These are phyloP conservation scores for Ganoderma meredithae DNA, from an alignment of 1,284 basidiomycete species.

Conservation along the genomic window DNA sequence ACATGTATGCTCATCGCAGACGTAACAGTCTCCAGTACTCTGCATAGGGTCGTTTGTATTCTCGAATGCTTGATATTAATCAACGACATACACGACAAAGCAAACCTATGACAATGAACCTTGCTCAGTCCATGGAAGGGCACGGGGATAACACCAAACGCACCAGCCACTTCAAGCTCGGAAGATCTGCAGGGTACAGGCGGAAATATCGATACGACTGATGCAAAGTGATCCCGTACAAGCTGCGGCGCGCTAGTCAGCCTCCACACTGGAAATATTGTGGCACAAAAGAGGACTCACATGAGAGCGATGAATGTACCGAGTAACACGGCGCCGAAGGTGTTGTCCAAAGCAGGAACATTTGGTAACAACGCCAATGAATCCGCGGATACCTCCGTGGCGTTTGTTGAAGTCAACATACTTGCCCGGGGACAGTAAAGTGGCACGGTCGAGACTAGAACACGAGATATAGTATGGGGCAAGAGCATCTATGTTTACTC, in stretches of 20 bases:
- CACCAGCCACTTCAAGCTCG: neutral
- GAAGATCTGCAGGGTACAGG: neutral
- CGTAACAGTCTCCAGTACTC: neutral
- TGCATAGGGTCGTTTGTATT: neutral
- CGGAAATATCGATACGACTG: neutral
- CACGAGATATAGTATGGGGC: neutral
- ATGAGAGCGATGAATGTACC: constrained; percentile 10
- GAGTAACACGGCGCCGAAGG: constrained; percentile 10
- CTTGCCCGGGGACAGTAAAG: neutral
- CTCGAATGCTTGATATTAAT: neutral
- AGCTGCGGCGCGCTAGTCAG: neutral
- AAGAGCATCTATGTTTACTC: neutral
- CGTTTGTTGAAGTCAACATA: neutral
- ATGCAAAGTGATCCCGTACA: constrained; percentile 1
- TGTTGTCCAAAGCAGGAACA: constrained; percentile 8
- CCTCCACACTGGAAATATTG: neutral
- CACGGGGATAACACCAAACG: neutral
- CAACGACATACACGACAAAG: neutral
- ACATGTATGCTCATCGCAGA: neutral
- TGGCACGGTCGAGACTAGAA: neutral
- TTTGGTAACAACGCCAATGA: neutral
- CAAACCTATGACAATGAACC: neutral
- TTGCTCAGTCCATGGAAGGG: neutral
- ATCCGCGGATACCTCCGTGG: neutral
- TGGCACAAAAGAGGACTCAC: neutral